phyloP scores from a whole-genome alignment of 164 flowering plant genomes.

The Magnolia kwangsiensis region DNA sequence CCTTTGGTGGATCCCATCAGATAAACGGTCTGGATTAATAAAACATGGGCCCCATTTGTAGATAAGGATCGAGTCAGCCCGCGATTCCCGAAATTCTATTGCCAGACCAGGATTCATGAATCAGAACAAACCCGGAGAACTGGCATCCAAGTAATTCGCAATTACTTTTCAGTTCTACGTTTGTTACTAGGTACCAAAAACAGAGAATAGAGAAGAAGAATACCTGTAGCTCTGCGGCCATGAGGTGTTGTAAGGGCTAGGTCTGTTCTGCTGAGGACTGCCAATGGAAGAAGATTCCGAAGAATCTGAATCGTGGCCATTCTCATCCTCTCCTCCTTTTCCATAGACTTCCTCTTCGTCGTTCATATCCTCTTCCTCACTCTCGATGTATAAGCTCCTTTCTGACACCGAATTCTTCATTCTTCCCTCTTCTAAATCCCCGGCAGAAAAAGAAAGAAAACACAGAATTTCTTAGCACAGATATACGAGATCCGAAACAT shows the following conservation, averaged over 20 bases:
- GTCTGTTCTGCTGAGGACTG: slow-evolving; percentile 42
- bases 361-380: slow-evolving; percentile 58
- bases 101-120: too few species aligned
- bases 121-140: too few species aligned
- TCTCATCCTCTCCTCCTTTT: slow-evolving; percentile 21
- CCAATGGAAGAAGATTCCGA: slow-evolving; percentile 45
- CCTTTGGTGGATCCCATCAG: too few species aligned
- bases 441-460: neutral
- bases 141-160: too few species aligned
- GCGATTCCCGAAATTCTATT: too few species aligned
- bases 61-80: too few species aligned
- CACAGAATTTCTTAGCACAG: neutral
- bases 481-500: too few species aligned
- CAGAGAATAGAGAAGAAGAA: neutral
- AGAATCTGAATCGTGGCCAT: slow-evolving; percentile 63
- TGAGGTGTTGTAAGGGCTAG: slow-evolving; percentile 62
- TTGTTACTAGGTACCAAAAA: too few species aligned
- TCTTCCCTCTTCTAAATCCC: slow-evolving; percentile 1
- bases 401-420: slow-evolving; percentile 88
- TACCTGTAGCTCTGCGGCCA: slow-evolving; percentile 92
- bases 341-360: slow-evolving; percentile 30
- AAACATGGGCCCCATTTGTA: too few species aligned
- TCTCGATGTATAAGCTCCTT: slow-evolving; percentile 71
- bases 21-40: too few species aligned
- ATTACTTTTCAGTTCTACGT: too few species aligned